These are phyloP conservation scores for Aspergillus chevalieri DNA, from an alignment of 2,329 filamentous ascomycete genomes.

Conservation along the genomic window DNA sequence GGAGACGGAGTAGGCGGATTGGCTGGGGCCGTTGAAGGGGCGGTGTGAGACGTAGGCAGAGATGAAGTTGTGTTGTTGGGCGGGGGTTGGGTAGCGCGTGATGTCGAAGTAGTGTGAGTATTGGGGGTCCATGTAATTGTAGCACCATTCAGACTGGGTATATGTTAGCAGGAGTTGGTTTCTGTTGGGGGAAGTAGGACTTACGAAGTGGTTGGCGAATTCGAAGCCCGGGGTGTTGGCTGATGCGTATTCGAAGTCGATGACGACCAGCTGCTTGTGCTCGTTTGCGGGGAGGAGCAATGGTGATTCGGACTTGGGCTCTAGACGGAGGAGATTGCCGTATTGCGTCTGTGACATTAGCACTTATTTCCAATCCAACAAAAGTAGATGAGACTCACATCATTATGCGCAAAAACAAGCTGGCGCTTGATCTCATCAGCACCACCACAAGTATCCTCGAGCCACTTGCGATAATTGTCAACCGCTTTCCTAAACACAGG, in stretches of 20 bases:
- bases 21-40: constrained; percentile 36
- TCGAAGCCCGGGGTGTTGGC: constrained; percentile 82
- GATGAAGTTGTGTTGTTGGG: constrained; percentile 80
- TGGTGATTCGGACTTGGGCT: constrained; percentile 67
- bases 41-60: constrained; percentile 79
- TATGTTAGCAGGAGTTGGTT: no score
- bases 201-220: constrained; percentile 92
- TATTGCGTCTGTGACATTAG: constrained; percentile 72
- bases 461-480: constrained; percentile 67
- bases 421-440: constrained; percentile 60
- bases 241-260: constrained; percentile 95
- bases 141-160: constrained; percentile 77
- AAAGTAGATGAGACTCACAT: constrained; percentile 54
- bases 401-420: constrained; percentile 94
- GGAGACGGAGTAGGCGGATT: constrained; percentile 14
- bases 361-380: background rate
- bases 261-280: constrained; percentile 93
- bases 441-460: constrained; percentile 67
- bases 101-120: constrained; percentile 63
- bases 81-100: constrained; percentile 64
- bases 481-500: constrained; percentile 66
- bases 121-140: constrained; percentile 81
- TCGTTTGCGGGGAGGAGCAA: constrained; percentile 83
- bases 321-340: constrained; percentile 83
- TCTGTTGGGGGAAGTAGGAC: constrained; percentile 18